Base-by-base conservation (phyloP, 495 filamentous ascomycete genomes). In the Bryoglossum gracile region DNA sequence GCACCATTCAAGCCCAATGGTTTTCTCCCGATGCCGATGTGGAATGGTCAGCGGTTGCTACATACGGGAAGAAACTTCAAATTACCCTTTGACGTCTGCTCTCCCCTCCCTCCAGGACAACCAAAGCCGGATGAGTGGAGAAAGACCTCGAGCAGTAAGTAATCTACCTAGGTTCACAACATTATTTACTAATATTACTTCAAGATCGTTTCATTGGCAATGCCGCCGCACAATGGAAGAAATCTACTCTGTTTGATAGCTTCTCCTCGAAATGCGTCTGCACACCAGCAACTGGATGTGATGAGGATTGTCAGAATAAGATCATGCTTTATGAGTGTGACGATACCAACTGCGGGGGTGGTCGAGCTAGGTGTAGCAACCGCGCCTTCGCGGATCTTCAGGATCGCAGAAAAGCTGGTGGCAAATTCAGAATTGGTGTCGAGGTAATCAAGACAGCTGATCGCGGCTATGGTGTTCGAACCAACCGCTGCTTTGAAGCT, bases 291-390 rank as follows among this genome's bases (percentile, higher is more conserved):
- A 80, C 78, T 34, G 88, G 88, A 23, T 98, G 92, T 59, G 88
- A 81, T 53, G 89, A 95, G 43, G 71, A 82, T 52, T 98, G 92
- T 66, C 83, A 91, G 58, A 98, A 98, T 59, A 79, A 89, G 37
- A 87, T 86, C 67, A 96, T 97, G 88, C 81, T 92, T 48, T 95
- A 95, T 62, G 92, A 98, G 66, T 98, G 92, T 64, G 88, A 96
- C 64, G 78, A 85, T 8, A 82, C 75, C 39, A 97, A 95, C 63
- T 98, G 92, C 67, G 81, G 77, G 48, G 65, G 94, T 17, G 83
- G 84, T 33, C 65, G 71, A 9, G 71, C 75, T 3, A 67, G 71
- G 41, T 98, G 92, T 68, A 78, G 75, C 21, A 98, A 98, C 64
- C 86, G 92, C 26, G 82, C 80, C 26, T 98, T 97, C 65, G 81